Evolutionary conservation across 2,329 filamentous ascomycete species (phyloP), one percentile per base, ranked within the genome.

Genomic region (Endoconidiophora laricicola): DNA sequence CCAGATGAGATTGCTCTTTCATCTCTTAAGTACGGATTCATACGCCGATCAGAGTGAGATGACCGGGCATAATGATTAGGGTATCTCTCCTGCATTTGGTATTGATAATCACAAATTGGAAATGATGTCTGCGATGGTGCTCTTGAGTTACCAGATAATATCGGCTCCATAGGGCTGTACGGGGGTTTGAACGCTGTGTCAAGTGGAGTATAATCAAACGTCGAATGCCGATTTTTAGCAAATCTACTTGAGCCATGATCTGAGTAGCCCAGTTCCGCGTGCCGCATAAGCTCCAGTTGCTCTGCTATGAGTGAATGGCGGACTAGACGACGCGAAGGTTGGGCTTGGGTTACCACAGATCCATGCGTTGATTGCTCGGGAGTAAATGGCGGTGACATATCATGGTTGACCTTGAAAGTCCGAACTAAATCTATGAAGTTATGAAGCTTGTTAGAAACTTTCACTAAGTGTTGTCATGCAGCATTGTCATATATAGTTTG

Each of bases 261-360:
- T 12, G 29, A 53, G 18, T 39, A 44, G 14, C 38, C 48, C 14
- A 40, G 36, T 12, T 53, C 52, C 6, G 43, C 43, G 29, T 39
- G 39, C 6, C 43, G 38, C 2, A 26, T 47, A 22, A 24, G 42
- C 23, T 50, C 52, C 12, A 39, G 10, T 22, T 53, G 29, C 6
- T 53, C 52, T n/a, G 44, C 48, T 39, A 53, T 49, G 23, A 53
- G 20, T 6, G 52, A 53, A 33, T 53, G 52, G 10, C 48, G 52
- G 4, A 53, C 22, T 6, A 53, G 33, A n/a, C 48, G 48, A 7
- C 52, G 52, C 10, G 43, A 41, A 7, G 52, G 52, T 18, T 44
- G 40, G 40, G 22, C 44, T 20, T 50, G 40, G 4, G 44, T 44
- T 22, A 46, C 24, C 12, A 44, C 48, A 14, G 48, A 53, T 2